Percentiles rank a stretch among this genome's conserved stretches.
Evolutionary conservation across 1,284 basidiomycete species (phyloP).

Genomic region (Apiotrichum sp.): DNA sequence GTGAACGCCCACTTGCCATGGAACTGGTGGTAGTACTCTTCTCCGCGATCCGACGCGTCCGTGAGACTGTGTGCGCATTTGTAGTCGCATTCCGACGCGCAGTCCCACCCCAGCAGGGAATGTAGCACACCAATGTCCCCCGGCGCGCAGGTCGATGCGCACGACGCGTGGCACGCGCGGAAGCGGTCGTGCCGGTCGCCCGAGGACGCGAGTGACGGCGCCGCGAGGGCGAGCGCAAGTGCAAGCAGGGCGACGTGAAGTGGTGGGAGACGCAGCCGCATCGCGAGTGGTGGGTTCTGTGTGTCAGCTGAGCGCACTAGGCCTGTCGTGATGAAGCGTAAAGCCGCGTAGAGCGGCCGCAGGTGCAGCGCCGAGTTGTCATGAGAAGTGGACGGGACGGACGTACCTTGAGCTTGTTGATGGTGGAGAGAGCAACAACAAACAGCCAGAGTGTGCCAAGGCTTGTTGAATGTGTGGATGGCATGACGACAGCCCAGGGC

Average conservation of each 20-base stretch:
- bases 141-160: conserved; percentile 45
- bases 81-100: conserved; percentile 82
- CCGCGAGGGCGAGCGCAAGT: conserved; percentile 10
- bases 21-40: conserved; percentile 61
- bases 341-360: too few species aligned
- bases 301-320: too few species aligned
- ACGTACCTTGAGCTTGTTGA: too few species aligned
- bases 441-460: too few species aligned
- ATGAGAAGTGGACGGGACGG: too few species aligned
- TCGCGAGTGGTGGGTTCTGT: not conserved
- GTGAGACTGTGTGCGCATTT: conserved; percentile 80
- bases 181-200: conserved; percentile 59
- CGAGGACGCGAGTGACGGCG: conserved; percentile 48
- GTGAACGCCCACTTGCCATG: conserved; percentile 97
- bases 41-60: conserved; percentile 51
- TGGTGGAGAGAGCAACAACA: too few species aligned
- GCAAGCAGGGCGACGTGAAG: not conserved
- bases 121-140: conserved; percentile 53
- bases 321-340: too few species aligned
- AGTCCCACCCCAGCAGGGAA: conserved; percentile 58
- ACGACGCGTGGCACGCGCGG: conserved; percentile 51
- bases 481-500: too few species aligned
- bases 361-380: too few species aligned
- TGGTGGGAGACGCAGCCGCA: not conserved
- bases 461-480: too few species aligned